A percentile compares a stretch with the other conserved stretches of the same genome.
Conservation (phyloP, 805 yeast genomes). For the Cyberlindnera subsufficiens region DNA sequence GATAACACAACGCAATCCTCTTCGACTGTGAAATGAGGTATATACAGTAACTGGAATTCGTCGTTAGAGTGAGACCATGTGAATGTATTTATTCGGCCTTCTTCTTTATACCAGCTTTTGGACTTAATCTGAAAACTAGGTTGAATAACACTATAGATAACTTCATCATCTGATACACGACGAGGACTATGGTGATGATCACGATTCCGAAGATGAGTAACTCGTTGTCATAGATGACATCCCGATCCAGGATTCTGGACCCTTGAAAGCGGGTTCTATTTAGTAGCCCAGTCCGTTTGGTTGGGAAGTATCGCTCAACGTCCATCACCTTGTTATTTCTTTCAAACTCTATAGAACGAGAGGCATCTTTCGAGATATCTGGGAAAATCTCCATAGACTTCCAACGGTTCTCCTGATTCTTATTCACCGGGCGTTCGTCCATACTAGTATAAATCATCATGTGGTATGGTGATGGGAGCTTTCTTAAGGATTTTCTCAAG, state of each 20-base stretch:
- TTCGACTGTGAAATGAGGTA: too few relatives aligned
- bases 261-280: slow-evolving; percentile 20
- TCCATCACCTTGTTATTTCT: slow-evolving; percentile 35
- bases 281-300: slow-evolving; percentile 29
- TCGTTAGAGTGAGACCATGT: too few relatives aligned
- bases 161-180: slow-evolving; percentile 1
- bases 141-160: not conserved
- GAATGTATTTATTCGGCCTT: not conserved
- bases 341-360: slow-evolving; percentile 48
- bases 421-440: slow-evolving; percentile 22
- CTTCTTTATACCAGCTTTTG: not conserved
- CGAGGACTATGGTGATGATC: slow-evolving; percentile 5
- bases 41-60: too few relatives aligned
- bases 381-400: slow-evolving; percentile 42
- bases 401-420: slow-evolving; percentile 25
- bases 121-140: not conserved
- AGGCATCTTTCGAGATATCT: slow-evolving; percentile 46
- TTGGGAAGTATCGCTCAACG: slow-evolving; percentile 25
- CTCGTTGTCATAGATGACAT: slow-evolving; percentile 47
- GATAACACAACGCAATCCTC: too few relatives aligned
- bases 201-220: slow-evolving; percentile 35
- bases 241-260: slow-evolving; percentile 37
- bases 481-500: slow-evolving; percentile 52
- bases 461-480: slow-evolving; percentile 68
- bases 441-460: slow-evolving; percentile 53